Evolutionary conservation across 768 basidiomycete genomes (phyloP), one percentile per base, ranked within the genome.

Genomic region (Mycena galericulata): DNA sequence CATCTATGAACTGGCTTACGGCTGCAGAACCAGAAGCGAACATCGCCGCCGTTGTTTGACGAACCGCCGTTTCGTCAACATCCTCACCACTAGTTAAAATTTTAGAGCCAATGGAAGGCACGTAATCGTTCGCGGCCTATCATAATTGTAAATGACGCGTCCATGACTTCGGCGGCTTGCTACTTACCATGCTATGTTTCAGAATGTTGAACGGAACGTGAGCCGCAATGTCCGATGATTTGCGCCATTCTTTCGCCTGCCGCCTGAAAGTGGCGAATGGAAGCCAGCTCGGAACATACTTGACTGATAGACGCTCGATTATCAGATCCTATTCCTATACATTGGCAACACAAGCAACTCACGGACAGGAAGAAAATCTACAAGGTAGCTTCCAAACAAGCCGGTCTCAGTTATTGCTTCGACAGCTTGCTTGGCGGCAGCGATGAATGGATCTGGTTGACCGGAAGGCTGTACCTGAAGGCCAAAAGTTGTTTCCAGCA

Each of bases 311-410:
- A 49, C 47, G 15, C 27, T 29, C 6, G 68, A 11, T 59, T 15
- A 53, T 36, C 8, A 22, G 30, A 34, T 32, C 29, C 9, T 17
- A 10, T 10, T 34, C n/a, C 15, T 4, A 53, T 1, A 22, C 2
- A 18, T 12, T 53, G 10, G 30, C 3, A 24, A 6, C 26, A 51
- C 29, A 11, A 30, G 32, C 8, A 22, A 43, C 64, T 58, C 49
- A 65, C 64, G 30, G n/a, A 61, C 41, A 24, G 74, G 74, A 26
- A 75, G 29, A 32, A 66, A 72, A 65, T 75, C 73, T 2, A 75
- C 73, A 9, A 74, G n/a, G 41, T 72, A 72, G 2, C 65, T 69
- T 12, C 73, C 73, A 57, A 71, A 71, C 30, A 74, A 50, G 12
- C 71, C 71, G 11, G 71, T 63, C 18, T 67, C 58, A 4, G 43